Evolutionary conservation across 371 early-diverging fungal species (phyloP).

Genomic region (Globomyces sp.): DNA sequence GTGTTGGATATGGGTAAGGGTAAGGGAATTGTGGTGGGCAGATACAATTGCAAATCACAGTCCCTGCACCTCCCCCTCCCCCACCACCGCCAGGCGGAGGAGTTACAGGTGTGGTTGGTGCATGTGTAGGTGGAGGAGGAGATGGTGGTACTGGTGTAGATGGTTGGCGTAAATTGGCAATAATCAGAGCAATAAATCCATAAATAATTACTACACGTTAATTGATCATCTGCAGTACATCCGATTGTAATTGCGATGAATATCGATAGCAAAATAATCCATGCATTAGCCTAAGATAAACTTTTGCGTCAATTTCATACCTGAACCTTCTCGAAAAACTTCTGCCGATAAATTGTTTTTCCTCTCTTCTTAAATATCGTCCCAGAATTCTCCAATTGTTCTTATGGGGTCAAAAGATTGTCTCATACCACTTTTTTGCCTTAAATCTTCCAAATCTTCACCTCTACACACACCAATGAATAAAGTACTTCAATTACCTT

Average conservation of each 20-base stretch:
- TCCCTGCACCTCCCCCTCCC: neutral
- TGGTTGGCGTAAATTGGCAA: neutral
- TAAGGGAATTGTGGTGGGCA: neutral
- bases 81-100: neutral
- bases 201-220: neutral
- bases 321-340: neutral
- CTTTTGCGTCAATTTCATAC: neutral
- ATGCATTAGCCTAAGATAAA: neutral
- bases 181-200: neutral
- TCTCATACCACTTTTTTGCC: neutral
- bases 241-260: neutral
- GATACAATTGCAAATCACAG: conserved; percentile 4
- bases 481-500: too few relatives aligned
- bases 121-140: neutral
- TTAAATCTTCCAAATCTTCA: conserved; percentile 3
- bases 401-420: neutral
- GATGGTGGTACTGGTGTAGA: neutral
- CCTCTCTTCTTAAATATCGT: conserved; percentile 6
- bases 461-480: neutral
- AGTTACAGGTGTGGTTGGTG: neutral
- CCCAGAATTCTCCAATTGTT: neutral
- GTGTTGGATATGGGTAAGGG: too few relatives aligned
- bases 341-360: neutral
- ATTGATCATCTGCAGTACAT: neutral
- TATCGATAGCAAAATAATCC: neutral